phyloP scores from a whole-genome alignment of 768 basidiomycete species.

The Termitomyces sp. region DNA sequence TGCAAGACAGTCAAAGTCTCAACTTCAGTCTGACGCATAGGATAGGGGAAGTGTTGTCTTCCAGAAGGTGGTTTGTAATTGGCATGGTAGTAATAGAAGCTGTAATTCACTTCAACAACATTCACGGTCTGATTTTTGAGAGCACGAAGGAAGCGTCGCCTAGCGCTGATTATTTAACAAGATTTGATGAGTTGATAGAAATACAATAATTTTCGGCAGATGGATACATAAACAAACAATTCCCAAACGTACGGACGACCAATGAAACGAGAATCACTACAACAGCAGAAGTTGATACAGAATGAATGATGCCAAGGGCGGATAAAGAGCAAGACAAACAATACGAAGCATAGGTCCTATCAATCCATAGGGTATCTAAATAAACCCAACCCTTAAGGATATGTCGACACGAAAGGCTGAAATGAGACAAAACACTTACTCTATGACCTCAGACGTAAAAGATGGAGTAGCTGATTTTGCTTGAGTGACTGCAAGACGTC shows the following conservation, averaged over 20 bases:
- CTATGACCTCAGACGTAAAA: neutral
- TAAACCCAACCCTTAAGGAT: no score
- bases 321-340: neutral
- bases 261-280: no score
- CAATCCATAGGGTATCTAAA: neutral
- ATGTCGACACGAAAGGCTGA: neutral
- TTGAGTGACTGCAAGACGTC: neutral
- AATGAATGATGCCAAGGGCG: neutral
- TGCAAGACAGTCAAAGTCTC: neutral
- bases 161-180: neutral
- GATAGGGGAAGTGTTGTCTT: neutral
- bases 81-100: neutral
- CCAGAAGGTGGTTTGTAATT: neutral
- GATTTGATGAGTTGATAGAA: no score
- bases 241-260: neutral
- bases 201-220: neutral
- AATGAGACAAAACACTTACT: neutral
- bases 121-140: neutral
- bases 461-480: neutral
- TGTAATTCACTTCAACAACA: neutral
- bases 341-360: neutral
- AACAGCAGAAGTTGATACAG: neutral
- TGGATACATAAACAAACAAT: neutral
- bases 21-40: neutral
- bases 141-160: neutral